A percentile compares a stretch with the other conserved stretches of the same genome.
phyloP scores from a whole-genome alignment of 345 rosid species.

The Lepidium didymum region DNA sequence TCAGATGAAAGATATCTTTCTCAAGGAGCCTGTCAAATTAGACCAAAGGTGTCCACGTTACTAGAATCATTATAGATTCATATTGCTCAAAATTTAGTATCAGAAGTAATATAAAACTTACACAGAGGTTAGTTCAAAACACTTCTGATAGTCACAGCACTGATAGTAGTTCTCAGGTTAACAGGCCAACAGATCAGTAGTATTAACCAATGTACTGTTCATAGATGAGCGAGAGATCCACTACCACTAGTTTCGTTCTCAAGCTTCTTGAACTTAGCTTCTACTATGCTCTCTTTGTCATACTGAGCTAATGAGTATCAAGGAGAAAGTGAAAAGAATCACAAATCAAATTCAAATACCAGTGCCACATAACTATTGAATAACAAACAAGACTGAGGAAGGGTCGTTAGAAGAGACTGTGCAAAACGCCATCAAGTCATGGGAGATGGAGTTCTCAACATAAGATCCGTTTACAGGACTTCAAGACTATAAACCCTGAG shows the following conservation, averaged over 20 bases:
- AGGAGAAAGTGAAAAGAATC: neutral
- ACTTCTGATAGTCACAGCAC: constrained; percentile 88
- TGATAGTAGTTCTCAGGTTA: constrained; percentile 97
- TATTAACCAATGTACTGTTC: constrained; percentile 49
- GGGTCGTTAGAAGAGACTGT: no score
- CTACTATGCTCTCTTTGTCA: constrained; percentile 71
- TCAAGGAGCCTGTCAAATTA: constrained; percentile 61
- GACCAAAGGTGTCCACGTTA: constrained; percentile 12
- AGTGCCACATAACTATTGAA: neutral
- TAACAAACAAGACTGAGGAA: no score
- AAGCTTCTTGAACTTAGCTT: constrained; percentile 75
- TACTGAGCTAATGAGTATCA: constrained; percentile 43
- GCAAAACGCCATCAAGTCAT: no score
- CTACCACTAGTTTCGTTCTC: constrained; percentile 61
- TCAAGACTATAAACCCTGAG: no score
- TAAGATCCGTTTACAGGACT: no score
- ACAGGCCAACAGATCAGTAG: constrained; percentile 84
- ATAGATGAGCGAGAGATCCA: constrained; percentile 41
- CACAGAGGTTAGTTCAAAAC: constrained; percentile 81
- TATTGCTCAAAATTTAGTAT: neutral
- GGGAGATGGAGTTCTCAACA: no score
- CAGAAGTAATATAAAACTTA: constrained; percentile 38
- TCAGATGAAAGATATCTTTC: constrained; percentile 92
- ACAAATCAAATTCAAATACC: neutral
- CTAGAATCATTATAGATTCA: constrained; percentile 1